A percentile compares a stretch with the other conserved stretches of the same genome.
These are phyloP conservation scores for Haplosporangium gracile DNA, from an alignment of 192 early-diverging fungal genomes.

Conservation along the genomic window DNA sequence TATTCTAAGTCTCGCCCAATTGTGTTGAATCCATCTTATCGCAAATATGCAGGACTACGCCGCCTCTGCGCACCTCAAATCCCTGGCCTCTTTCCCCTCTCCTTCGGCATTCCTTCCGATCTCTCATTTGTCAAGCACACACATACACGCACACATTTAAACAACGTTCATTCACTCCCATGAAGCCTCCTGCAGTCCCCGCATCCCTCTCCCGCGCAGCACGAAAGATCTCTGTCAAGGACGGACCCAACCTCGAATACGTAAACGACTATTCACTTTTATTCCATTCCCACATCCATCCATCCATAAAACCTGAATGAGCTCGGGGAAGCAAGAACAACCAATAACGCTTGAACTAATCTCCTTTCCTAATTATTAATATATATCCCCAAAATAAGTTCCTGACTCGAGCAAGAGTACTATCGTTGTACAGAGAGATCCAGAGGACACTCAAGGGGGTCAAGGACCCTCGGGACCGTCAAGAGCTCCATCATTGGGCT, in stretches of 20 bases:
- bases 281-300: not conserved
- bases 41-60: not conserved
- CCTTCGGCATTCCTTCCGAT: not conserved
- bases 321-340: not conserved
- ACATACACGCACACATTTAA: not conserved
- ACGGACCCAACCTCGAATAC: conserved; percentile 53
- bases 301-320: not conserved
- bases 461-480: conserved; percentile 43
- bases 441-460: conserved; percentile 37
- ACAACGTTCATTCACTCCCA: not conserved
- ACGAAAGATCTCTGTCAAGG: conserved; percentile 26
- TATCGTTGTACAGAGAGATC: conserved; percentile 51
- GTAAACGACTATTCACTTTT: conserved; percentile 5
- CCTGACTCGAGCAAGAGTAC: conserved; percentile 43
- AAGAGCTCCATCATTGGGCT: conserved; percentile 48
- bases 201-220: conserved; percentile 39
- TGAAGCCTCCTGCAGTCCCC: conserved; percentile 43
- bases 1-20: too few species aligned
- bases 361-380: not conserved
- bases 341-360: not conserved
- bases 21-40: not conserved
- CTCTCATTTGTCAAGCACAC: not conserved
- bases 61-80: not conserved
- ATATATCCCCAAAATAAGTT: conserved; percentile 7
- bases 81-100: not conserved